Evolutionary conservation across 1,139 yeast species (phyloP), one percentile per base, ranked within the genome.

Genomic region (Candida albicans): DNA sequence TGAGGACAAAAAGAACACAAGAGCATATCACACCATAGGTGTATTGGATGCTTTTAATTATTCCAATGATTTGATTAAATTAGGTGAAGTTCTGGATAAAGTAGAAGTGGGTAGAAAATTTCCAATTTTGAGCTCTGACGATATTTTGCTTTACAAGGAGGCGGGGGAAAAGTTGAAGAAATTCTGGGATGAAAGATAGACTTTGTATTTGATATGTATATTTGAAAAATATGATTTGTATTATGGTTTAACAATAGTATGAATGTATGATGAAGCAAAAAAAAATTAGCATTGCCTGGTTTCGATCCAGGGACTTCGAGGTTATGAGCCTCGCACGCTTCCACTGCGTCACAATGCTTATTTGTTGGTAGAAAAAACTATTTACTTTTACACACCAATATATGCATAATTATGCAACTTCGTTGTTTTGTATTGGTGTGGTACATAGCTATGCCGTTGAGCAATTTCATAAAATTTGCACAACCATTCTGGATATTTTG

Each of bases 291-390:
- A 95, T 87, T 87, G 93, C 95, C 84, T 77, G 91, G 96, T 89
- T 87, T 89, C 96, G 96, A 89, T 89, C 96, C 95, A 77, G 83
- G 95, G 96, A 87, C 96, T 85, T 88, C 96, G 87, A 96, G 96
- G 96, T 89, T 89, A 89, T 88, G 95, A 86, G 95, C 95, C 95
- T 95, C 85, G 95, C 95, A 95, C 96, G 96, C 96, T 87, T 86
- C 96, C 96, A 82, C 96, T 87, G 96, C 96, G 96, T 93, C 95
- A 87, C 90, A 81, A 82, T 87, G 88, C 87, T 72, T 47, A 29
- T 25, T 35, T 39, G 13, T 18, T 18, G 22, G 5, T n/a, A n/a
- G n/a, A n/a, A n/a, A n/a, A n/a, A n/a, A n/a, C n/a, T n/a, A n/a
- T n/a, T n/a, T n/a, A n/a, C n/a, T n/a, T n/a, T n/a, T n/a, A n/a